phyloP scores from a whole-genome alignment of 257 asterid genomes.

The Nicotiana knightiana region DNA sequence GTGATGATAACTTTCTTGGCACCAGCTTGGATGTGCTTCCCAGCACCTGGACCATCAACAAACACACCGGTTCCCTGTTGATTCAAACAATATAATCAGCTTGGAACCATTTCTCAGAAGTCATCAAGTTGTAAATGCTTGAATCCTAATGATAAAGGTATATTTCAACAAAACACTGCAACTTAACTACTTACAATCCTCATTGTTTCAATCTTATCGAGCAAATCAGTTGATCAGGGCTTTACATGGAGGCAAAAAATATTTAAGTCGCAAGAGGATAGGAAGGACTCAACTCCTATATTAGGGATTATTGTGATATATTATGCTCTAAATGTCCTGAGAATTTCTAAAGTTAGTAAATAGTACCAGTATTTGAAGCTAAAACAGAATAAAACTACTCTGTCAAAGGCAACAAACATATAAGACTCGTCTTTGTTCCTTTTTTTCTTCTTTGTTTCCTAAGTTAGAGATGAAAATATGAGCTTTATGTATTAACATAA shows the following conservation, averaged over 20 bases:
- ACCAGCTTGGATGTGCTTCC: slow-evolving; percentile 96
- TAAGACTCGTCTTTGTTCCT: no score
- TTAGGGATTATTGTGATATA: not conserved
- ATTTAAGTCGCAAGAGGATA: not conserved
- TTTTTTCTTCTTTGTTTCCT: no score
- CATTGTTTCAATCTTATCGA: not conserved
- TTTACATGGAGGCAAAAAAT: not conserved
- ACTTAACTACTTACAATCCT: not conserved
- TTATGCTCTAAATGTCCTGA: not conserved
- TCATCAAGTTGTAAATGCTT: not conserved
- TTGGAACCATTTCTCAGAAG: not conserved
- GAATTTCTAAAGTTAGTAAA: not conserved
- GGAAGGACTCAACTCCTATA: not conserved
- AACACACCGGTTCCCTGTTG: slow-evolving; percentile 88
- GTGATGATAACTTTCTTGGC: slow-evolving; percentile 95
- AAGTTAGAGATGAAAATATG: no score
- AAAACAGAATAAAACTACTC: not conserved
- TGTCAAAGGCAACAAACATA: not conserved
- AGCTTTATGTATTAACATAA: no score
- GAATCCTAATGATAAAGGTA: not conserved
- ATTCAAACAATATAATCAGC: not conserved
- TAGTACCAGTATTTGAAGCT: not conserved
- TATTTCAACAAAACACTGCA: not conserved
- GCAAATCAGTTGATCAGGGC: not conserved
- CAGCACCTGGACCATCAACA: slow-evolving; percentile 96